These are phyloP conservation scores for Oryza punctata DNA, from an alignment of 176 grass and related monocot species.

Conservation along the genomic window DNA sequence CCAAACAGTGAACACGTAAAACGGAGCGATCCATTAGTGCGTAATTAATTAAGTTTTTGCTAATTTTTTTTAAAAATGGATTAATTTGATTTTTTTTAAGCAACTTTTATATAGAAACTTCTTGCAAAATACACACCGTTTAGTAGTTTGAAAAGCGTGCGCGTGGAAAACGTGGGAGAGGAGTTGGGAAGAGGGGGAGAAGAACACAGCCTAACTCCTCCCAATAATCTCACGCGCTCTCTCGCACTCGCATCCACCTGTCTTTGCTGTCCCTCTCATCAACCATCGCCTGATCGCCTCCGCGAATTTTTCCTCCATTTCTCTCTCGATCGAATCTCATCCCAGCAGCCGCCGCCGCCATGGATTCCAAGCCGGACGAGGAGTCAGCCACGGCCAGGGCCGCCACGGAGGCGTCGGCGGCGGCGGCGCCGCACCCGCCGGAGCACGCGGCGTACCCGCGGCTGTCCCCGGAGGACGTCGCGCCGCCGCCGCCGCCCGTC, in stretches of 20 bases:
- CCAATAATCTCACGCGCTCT: constrained; percentile 5
- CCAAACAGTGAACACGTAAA: no score
- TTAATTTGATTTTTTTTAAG: no score
- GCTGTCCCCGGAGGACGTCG: constrained; percentile 56
- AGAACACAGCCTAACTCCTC: no score
- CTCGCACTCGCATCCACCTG: not conserved
- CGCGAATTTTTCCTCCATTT: not conserved
- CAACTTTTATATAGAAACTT: no score
- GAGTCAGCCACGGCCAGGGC: not conserved
- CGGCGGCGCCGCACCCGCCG: not conserved
- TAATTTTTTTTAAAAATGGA: no score
- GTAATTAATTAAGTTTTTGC: no score
- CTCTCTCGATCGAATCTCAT: not conserved
- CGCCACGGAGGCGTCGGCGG: not conserved
- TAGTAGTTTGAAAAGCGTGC: no score
- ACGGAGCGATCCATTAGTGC: no score
- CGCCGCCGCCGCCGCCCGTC: constrained; percentile 45
- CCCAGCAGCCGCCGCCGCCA: not conserved
- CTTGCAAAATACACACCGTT: no score
- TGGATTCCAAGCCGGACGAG: constrained; percentile 39
- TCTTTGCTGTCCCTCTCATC: not conserved
- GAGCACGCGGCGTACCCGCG: constrained; percentile 48
- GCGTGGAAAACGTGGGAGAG: no score
- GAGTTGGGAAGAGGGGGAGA: no score
- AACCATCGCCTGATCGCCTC: constrained; percentile 12